Evolutionary conservation across 768 basidiomycete genomes (phyloP).

Genomic region (Austroboletus eburneus): DNA sequence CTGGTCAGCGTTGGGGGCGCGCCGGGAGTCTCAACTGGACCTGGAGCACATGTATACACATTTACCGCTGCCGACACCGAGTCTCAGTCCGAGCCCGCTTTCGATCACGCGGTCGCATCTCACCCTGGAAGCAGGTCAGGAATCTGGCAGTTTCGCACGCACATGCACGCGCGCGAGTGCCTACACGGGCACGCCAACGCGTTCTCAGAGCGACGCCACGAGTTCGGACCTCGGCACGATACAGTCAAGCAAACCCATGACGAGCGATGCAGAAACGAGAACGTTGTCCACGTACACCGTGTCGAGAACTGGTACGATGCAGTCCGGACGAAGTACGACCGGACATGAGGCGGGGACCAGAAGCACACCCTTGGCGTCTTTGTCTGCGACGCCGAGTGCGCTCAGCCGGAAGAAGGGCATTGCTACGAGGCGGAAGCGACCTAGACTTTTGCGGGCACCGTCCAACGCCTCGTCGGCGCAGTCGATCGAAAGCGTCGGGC

Average conservation of each 20-base stretch:
- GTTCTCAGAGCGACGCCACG: not conserved
- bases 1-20: slow-evolving; percentile 17
- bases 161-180: too few species aligned
- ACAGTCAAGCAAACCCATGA: not conserved
- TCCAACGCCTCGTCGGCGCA: slow-evolving; percentile 27
- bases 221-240: not conserved
- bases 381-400: slow-evolving; percentile 12
- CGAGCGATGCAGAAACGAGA: not conserved
- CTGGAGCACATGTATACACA: slow-evolving; percentile 2
- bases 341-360: not conserved
- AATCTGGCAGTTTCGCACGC: slow-evolving; percentile 2
- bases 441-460: slow-evolving; percentile 16
- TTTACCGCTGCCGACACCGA: not conserved
- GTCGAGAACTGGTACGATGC: slow-evolving; percentile 12
- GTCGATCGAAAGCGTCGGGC: slow-evolving; percentile 19
- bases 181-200: not conserved
- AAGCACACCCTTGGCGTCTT: not conserved
- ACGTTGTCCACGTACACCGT: not conserved
- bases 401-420: slow-evolving; percentile 21
- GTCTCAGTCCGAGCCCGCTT: not conserved
- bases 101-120: slow-evolving; percentile 8
- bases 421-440: slow-evolving; percentile 15
- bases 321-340: slow-evolving; percentile 1
- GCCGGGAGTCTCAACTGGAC: slow-evolving; percentile 16
- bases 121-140: slow-evolving; percentile 2